These are phyloP conservation scores for Tetrahymena elliotti DNA, from an alignment of 73 alveolate genomes.

Conservation along the genomic window DNA sequence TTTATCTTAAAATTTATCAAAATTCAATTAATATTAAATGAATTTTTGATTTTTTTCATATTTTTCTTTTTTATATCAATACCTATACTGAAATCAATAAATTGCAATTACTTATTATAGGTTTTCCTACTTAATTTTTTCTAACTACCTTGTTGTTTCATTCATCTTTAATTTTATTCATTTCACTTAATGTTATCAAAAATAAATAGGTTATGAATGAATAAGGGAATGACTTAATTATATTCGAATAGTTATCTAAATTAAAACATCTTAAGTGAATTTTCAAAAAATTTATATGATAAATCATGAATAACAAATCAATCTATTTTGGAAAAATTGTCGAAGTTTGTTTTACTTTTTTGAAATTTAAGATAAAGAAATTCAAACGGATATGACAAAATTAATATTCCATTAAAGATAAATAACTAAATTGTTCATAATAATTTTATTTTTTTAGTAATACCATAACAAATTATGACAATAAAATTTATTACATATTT, in stretches of 20 bases:
- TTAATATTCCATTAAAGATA: too few relatives aligned
- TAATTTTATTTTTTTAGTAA: too few relatives aligned
- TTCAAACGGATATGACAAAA: neutral
- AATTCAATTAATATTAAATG: neutral
- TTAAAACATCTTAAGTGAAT: neutral
- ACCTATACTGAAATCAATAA: neutral
- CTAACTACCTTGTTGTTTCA: neutral
- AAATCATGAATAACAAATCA: neutral
- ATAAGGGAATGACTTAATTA: neutral
- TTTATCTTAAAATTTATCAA: neutral
- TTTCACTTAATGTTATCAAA: neutral
- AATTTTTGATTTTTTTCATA: neutral
- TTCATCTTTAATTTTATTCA: neutral
- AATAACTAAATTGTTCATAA: too few relatives aligned
- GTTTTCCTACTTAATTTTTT: neutral
- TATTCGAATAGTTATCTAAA: neutral
- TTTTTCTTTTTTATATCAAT: neutral
- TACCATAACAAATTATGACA: too few relatives aligned
- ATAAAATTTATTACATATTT: too few relatives aligned
- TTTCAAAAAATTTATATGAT: neutral
- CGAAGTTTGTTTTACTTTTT: neutral
- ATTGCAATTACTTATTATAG: neutral
- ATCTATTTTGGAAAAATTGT: neutral
- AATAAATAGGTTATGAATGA: neutral
- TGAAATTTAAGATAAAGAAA: neutral